Evolutionary conservation across 371 early-diverging fungal species (phyloP), one percentile per base, ranked within the genome.

Genomic region (Zancudomyces culisetae): DNA sequence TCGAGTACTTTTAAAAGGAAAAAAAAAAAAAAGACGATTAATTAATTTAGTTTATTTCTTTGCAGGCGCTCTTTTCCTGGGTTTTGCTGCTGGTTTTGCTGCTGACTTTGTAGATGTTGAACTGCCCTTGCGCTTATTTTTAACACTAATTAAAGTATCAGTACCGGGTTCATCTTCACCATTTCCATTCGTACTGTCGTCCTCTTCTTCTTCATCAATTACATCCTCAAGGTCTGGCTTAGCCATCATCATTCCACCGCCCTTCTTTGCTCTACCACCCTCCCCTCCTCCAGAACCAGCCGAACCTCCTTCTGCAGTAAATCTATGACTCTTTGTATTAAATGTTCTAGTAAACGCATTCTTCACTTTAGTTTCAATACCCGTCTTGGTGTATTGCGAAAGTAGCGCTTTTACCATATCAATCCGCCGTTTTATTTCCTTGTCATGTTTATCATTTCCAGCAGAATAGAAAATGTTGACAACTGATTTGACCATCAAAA

Each of bases 291-390:
- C 45, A 18, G 40, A 10, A 21, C 0, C 26, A 18, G 22, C 45
- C 22, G 18, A 4, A 12, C 49, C 18, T 18, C 20, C 22, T 27
- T 27, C 19, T 50, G 10, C 39, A 51, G 54, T 8, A 20, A 2
- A 39, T 26, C 53, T 21, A 18, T 55, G 23, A 1, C 23, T 55
- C 6, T 20, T 27, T 24, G 19, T 48, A 19, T 52, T 50, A 8
- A 19, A 51, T 23, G 15, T 18, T 15, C 41, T 48, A 42, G 93
- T 98, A 59, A 99, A 87, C 0, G 81, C 64, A 0, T 79, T 55
- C 61, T 96, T 98, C 49, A 71, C 70, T 1, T 69, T 73, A 0
- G 85, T 57, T 1, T 83, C 72, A 3, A 98, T 71, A n/a, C 60
- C 58, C 51, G 73, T n/a, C n/a, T n/a, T n/a, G n/a, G n/a, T n/a